These are phyloP conservation scores for Xylariaceae sp. DNA, from an alignment of 2,329 filamentous ascomycete species.

Conservation along the genomic window DNA sequence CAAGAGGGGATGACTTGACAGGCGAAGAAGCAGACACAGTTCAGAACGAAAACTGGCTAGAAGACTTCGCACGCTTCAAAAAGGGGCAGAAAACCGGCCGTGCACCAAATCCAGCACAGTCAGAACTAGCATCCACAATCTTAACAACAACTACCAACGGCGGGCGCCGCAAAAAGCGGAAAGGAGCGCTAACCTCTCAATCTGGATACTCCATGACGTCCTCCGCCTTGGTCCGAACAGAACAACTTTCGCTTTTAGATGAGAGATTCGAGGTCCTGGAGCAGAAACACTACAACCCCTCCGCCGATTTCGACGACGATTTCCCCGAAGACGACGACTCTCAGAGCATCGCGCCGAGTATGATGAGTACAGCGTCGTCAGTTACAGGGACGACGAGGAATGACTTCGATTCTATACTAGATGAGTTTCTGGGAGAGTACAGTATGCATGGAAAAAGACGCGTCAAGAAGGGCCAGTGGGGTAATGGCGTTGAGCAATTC, in stretches of 20 bases:
- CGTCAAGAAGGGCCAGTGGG: conserved; percentile 75
- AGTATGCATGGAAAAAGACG: conserved; percentile 67
- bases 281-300: conserved; percentile 58
- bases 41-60: conserved; percentile 78
- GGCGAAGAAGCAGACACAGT: conserved; percentile 41
- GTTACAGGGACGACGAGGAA: conserved; percentile 64
- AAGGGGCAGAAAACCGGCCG: conserved; percentile 60
- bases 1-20: conserved; percentile 24
- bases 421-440: conserved; percentile 81
- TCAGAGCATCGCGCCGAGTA: conserved; percentile 34
- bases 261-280: conserved; percentile 89
- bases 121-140: conserved; percentile 65
- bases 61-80: conserved; percentile 93
- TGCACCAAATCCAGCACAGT: conserved; percentile 41
- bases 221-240: conserved; percentile 80
- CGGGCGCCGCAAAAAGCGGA: conserved; percentile 87
- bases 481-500: conserved; percentile 79
- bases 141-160: conserved; percentile 75
- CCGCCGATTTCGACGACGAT: conserved; percentile 49
- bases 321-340: conserved; percentile 44
- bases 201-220: conserved; percentile 91
- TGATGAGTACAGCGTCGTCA: conserved; percentile 63
- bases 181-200: conserved; percentile 84
- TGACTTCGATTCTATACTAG: conserved; percentile 87
- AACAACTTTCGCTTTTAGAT: conserved; percentile 80